These are phyloP conservation scores for Phytophthora sansomeana DNA, from an alignment of 352 stramenopile genomes.

Conservation along the genomic window DNA sequence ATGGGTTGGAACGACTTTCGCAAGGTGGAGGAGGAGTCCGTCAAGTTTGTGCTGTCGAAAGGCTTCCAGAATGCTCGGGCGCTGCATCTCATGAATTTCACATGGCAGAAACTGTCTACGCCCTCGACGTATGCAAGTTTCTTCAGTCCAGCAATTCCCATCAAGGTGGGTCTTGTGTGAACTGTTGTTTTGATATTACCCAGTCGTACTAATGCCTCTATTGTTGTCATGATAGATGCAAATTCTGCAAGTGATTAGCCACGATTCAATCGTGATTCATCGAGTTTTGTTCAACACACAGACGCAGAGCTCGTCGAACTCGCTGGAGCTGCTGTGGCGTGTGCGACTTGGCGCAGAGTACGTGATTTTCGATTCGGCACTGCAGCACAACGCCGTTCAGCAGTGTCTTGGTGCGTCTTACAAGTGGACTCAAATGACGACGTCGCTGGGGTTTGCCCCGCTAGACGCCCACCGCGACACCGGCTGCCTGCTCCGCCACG, in stretches of 20 bases:
- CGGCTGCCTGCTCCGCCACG: slow-evolving; percentile 59
- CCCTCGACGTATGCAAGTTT: slow-evolving; percentile 48
- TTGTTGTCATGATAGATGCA: slow-evolving; percentile 32
- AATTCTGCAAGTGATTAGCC: slow-evolving; percentile 62
- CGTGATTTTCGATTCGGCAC: slow-evolving; percentile 60
- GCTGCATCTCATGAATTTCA: slow-evolving; percentile 47
- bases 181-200: not conserved
- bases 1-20: slow-evolving; percentile 66
- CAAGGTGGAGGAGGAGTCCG: slow-evolving; percentile 43
- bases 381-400: slow-evolving; percentile 65
- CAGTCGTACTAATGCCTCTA: slow-evolving; percentile 1
- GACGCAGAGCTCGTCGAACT: slow-evolving; percentile 59
- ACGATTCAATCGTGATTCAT: slow-evolving; percentile 62
- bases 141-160: slow-evolving; percentile 46
- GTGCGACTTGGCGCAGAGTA: slow-evolving; percentile 55
- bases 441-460: slow-evolving; percentile 56
- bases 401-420: slow-evolving; percentile 56
- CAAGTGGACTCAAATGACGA: slow-evolving; percentile 59
- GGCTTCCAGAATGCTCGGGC: slow-evolving; percentile 44
- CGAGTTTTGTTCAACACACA: slow-evolving; percentile 66
- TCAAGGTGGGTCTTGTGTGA: slow-evolving; percentile 31
- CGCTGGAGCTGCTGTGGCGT: slow-evolving; percentile 62
- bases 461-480: slow-evolving; percentile 11
- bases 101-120: slow-evolving; percentile 41
- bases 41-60: slow-evolving; percentile 63